Percentiles rank a stretch among this genome's conserved stretches.
Conservation (phyloP, 2,329 filamentous ascomycete species). For the Ceratocystiopsis sp. region DNA sequence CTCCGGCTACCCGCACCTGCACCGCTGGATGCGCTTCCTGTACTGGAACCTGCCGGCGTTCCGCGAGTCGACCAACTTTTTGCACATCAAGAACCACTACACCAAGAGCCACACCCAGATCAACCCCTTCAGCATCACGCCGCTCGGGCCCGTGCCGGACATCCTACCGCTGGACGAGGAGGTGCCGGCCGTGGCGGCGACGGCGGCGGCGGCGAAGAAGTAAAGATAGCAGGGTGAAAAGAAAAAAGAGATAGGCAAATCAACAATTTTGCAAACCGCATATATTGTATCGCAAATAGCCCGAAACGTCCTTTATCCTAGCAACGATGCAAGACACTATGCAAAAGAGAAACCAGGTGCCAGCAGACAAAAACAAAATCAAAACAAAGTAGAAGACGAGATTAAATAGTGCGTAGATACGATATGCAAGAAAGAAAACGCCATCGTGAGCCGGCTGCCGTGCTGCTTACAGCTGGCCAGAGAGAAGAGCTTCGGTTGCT, state of each 20-base stretch:
- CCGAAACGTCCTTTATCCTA: not conserved
- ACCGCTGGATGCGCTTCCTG: conserved; percentile 64
- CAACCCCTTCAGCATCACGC: conserved; percentile 58
- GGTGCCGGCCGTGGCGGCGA: conserved; percentile 39
- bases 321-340: not conserved
- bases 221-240: not conserved
- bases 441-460: not conserved
- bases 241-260: not conserved
- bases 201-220: conserved; percentile 1
- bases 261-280: not conserved
- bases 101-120: conserved; percentile 47
- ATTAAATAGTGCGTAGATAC: not conserved
- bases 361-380: not conserved
- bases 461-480: conserved; percentile 48
- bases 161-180: conserved; percentile 66
- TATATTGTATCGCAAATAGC: not conserved
- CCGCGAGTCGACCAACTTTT: conserved; percentile 68
- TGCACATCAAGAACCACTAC: conserved; percentile 80
- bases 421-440: conserved; percentile 1
- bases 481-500: conserved; percentile 66
- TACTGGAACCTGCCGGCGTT: conserved; percentile 78
- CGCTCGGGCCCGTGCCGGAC: conserved; percentile 68
- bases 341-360: not conserved
- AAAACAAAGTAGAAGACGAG: not conserved
- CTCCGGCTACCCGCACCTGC: conserved; percentile 63